Base-by-base conservation (phyloP, 1,284 basidiomycete species). In the Rhizopogon parksii region DNA sequence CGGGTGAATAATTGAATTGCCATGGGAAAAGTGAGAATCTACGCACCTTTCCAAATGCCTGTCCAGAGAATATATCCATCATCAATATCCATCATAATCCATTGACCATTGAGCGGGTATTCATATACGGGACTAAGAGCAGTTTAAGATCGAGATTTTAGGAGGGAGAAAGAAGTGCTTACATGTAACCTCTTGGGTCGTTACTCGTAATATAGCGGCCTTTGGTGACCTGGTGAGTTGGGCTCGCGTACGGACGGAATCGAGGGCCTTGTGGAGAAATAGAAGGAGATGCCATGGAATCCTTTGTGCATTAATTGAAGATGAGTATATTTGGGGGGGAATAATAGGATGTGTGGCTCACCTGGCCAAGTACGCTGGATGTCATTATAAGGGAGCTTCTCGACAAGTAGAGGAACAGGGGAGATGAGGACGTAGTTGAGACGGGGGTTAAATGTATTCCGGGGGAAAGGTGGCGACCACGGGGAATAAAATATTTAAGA, bases 11-110 rank as follows among this genome's bases (percentile, higher is more conserved):
- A 39, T 24, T 40, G 36, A 12, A 35, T 15, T 12, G 30, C 0
- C 3, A 56, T 35, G 15, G 5, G 6, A 46, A 40, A 21, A 32
- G 45, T 45, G 45, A 0, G 39, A 42, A 21, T 8, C n/a, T 15
- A 56, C 72, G 55, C 54, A 88, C 87, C 88, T 77, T 91, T 91
- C 88, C 88, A 91, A 51, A 91, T 91, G 11, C 88, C 88, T 2
- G 88, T 91, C 88, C 88, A 90, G 11, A 90, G 72, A 55, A 91
- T 83, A 63, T 90, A 91, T 2, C 88, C 88, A 64, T 91, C 88
- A 65, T 91, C 89, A 65, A 88, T 87, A 71, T 91, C 89, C 80
- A 91, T 88, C 88, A 91, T 91, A 60, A 91, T 89, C 87, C 88
- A 91, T 64, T 91, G 88, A 12, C 83, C 85, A 57, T 90, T 89